Evolutionary conservation across 164 flowering plant species (phyloP).

Genomic region (Aristolochia fimbriata): DNA sequence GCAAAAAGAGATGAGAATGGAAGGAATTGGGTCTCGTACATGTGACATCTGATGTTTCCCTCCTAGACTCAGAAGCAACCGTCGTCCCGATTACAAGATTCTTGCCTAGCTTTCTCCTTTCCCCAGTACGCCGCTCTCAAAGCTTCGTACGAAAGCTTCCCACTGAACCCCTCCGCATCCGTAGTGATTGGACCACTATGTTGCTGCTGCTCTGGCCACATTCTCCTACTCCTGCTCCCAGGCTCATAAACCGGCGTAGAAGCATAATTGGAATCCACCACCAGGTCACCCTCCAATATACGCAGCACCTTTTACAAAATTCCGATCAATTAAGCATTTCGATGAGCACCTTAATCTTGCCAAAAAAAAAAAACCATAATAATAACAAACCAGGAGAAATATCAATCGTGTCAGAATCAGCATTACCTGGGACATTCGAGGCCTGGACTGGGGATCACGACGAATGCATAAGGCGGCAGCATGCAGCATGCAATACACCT

Average conservation of each 20-base stretch:
- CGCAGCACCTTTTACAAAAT: constrained; percentile 46
- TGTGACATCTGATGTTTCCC: background rate
- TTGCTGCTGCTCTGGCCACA: constrained; percentile 45
- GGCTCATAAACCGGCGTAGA: constrained; percentile 44
- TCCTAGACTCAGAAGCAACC: constrained; percentile 10
- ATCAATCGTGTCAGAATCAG: too few relatives aligned
- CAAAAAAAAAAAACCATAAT: background rate
- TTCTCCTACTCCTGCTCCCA: constrained; percentile 60
- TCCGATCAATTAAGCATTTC: background rate
- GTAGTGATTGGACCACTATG: constrained; percentile 39
- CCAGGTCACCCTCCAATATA: constrained; percentile 72
- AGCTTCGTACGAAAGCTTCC: constrained; percentile 4
- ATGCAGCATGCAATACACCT: constrained; percentile 56
- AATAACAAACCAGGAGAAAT: too few relatives aligned
- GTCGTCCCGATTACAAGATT: constrained; percentile 15
- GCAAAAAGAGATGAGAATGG: background rate
- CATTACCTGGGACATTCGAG: constrained; percentile 95
- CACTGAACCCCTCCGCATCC: constrained; percentile 3
- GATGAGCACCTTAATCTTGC: background rate
- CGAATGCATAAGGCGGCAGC: constrained; percentile 81
- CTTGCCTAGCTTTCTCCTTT: constrained; percentile 14
- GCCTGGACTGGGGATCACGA: constrained; percentile 68
- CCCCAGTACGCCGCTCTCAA: constrained; percentile 3
- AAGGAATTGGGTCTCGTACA: background rate
- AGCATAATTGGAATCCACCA: constrained; percentile 42